Evolutionary conservation across 257 asterid species (phyloP), one percentile per base, ranked within the genome.

Genomic region (Pogostemon cablin): DNA sequence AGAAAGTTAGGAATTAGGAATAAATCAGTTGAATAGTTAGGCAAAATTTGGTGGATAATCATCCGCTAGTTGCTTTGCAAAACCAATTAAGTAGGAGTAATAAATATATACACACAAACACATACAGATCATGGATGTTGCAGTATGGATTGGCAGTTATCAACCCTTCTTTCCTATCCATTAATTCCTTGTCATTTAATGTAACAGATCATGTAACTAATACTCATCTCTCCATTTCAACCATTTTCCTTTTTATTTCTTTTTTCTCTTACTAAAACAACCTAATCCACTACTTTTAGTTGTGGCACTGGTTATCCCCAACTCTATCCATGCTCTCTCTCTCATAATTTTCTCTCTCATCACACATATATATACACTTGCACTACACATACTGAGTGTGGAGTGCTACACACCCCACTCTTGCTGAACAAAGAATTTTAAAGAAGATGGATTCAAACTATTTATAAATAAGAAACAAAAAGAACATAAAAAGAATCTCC

Each of bases 281-380:
- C 89, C 95, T 80, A 83, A 87, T 88, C 91, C 89, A 87, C 77
- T 50, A 77, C 81, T 79, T 79, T 62, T 73, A 49, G 79, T 67
- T 83, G 82, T 82, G 90, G 87, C 79, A 81, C 82, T 73, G 68
- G 77, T 84, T 69, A 56, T 72, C 71, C 85, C 88, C 53, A 77
- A 80, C 74, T 81, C 75, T 25, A 25, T 25, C 32, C 32, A 25
- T 25, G 32, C 52, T 39, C n/a, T 9, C 40, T 7, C 77, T 7
- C 58, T 25, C 32, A 25, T 25, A 25, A 25, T 25, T 17, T 34
- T 48, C 65, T 15, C 65, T 7, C 52, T 2, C 1, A 7, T 41
- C 20, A 53, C 3, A 53, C 7, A 53, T 25, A 55, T 25, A 41
- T 2, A 6, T 37, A 52, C 6, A 20, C 7, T 5, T 53, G 8